Conservation (phyloP, 2,329 filamentous ascomycete species). For the Lasiodiplodia sp. region DNA sequence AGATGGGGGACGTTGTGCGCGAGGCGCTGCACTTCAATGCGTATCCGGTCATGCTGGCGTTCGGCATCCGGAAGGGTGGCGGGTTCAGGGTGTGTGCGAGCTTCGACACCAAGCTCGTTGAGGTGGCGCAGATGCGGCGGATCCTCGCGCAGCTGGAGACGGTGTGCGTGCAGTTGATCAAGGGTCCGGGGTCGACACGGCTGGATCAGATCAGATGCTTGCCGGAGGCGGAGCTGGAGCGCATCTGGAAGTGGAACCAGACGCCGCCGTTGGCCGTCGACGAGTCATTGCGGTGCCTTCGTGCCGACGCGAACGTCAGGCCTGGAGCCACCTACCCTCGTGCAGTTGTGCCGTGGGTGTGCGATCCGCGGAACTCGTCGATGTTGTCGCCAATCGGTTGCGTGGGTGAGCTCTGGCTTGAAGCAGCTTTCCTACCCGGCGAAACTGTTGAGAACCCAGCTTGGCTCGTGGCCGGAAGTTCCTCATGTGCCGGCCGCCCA, state of each 20-base stretch:
- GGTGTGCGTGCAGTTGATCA: constrained; percentile 57
- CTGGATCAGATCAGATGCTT: constrained; percentile 49
- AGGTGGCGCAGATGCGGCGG: constrained; percentile 59
- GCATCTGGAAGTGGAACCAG: constrained; percentile 55
- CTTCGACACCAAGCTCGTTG: constrained; percentile 68
- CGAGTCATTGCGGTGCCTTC: neutral
- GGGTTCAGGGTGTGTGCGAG: constrained; percentile 68
- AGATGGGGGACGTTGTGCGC: constrained; percentile 64
- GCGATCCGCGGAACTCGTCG: constrained; percentile 42
- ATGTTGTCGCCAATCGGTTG: constrained; percentile 53
- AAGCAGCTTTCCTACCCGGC: constrained; percentile 44
- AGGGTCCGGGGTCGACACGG: neutral
- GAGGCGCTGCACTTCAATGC: constrained; percentile 65
- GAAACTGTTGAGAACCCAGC: constrained; percentile 40
- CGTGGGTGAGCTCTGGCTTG: constrained; percentile 51
- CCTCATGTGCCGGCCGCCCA: neutral
- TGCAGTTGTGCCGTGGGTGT: constrained; percentile 38
- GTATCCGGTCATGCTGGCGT: constrained; percentile 71
- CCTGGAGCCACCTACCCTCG: constrained; percentile 32
- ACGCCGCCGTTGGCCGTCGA: constrained; percentile 40
- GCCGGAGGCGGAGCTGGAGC: constrained; percentile 46
- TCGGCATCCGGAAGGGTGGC: constrained; percentile 61
- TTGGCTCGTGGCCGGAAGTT: constrained; percentile 48
- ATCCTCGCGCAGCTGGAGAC: constrained; percentile 61
- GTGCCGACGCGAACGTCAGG: constrained; percentile 41